Percentiles rank a stretch among this genome's conserved stretches.
Conservation (phyloP, 345 rosid species). For the Rubroshorea leprosula region DNA sequence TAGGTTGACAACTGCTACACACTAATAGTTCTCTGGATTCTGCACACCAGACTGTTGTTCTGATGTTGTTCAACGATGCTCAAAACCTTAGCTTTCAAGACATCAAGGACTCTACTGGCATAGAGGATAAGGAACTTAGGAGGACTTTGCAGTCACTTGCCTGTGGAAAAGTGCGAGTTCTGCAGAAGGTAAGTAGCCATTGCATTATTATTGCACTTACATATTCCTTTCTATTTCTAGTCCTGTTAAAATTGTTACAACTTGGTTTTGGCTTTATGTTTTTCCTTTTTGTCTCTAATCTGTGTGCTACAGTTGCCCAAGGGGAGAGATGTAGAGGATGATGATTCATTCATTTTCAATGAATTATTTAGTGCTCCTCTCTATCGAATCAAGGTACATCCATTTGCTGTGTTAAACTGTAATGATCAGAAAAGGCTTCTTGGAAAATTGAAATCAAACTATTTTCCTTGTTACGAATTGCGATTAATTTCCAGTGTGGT, state of each 20-base stretch:
- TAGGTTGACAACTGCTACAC: background rate
- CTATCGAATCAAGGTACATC: conserved; percentile 74
- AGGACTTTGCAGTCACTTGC: conserved; percentile 97
- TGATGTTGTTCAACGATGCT: conserved; percentile 96
- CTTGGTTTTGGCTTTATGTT: background rate
- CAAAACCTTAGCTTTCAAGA: conserved; percentile 86
- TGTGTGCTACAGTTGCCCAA: conserved; percentile 59
- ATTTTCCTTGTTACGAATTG: background rate
- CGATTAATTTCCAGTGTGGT: background rate
- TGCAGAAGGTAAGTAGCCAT: conserved; percentile 57
- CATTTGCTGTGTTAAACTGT: background rate
- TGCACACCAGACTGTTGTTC: conserved; percentile 68
- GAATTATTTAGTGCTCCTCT: conserved; percentile 74
- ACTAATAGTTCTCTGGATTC: conserved; percentile 17
- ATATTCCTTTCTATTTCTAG: too few relatives aligned
- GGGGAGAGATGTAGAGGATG: conserved; percentile 94
- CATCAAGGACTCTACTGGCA: conserved; percentile 82
- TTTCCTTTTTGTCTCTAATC: background rate
- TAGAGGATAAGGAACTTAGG: conserved; percentile 91
- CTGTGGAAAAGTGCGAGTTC: conserved; percentile 93
- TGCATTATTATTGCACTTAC: background rate
- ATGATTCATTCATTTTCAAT: conserved; percentile 80
- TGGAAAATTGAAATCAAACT: background rate
- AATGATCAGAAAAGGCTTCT: background rate
- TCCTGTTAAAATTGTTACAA: too few relatives aligned